phyloP scores from a whole-genome alignment of 345 rosid species.

The Geranium brycei region DNA sequence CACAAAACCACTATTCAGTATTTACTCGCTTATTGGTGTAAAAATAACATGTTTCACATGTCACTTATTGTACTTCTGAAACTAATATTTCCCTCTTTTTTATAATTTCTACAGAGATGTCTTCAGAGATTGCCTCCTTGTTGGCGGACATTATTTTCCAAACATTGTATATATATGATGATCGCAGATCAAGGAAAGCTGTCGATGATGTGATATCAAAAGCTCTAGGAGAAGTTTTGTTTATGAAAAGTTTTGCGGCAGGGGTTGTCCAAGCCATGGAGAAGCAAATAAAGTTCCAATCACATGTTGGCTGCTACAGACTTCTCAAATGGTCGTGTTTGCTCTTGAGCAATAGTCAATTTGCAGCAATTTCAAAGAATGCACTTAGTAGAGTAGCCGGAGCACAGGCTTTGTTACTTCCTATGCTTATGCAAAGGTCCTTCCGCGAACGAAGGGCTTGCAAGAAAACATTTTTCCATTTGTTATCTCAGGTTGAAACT shows the following conservation, averaged over 20 bases:
- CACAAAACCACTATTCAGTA: neutral
- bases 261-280: constrained; percentile 82
- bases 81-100: neutral
- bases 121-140: constrained; percentile 36
- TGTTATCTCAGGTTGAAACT: constrained; percentile 64
- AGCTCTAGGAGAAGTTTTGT: constrained; percentile 34
- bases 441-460: constrained; percentile 63
- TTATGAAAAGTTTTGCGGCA: constrained; percentile 81
- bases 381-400: constrained; percentile 64
- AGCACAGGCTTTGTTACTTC: constrained; percentile 59
- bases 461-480: constrained; percentile 46
- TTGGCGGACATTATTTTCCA: constrained; percentile 67
- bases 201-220: constrained; percentile 63
- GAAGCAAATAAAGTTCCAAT: constrained; percentile 46
- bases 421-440: constrained; percentile 47
- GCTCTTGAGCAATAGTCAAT: constrained; percentile 56
- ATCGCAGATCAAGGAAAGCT: constrained; percentile 64
- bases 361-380: constrained; percentile 61
- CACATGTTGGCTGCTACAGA: constrained; percentile 52
- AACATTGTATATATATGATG: constrained; percentile 62
- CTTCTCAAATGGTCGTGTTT: constrained; percentile 82
- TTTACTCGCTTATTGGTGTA: too few species aligned
- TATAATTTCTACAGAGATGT: constrained; percentile 46
- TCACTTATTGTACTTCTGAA: neutral
- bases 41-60: neutral